phyloP scores from a whole-genome alignment of 2,329 filamentous ascomycete species.

The Ambrosiella beaveri region DNA sequence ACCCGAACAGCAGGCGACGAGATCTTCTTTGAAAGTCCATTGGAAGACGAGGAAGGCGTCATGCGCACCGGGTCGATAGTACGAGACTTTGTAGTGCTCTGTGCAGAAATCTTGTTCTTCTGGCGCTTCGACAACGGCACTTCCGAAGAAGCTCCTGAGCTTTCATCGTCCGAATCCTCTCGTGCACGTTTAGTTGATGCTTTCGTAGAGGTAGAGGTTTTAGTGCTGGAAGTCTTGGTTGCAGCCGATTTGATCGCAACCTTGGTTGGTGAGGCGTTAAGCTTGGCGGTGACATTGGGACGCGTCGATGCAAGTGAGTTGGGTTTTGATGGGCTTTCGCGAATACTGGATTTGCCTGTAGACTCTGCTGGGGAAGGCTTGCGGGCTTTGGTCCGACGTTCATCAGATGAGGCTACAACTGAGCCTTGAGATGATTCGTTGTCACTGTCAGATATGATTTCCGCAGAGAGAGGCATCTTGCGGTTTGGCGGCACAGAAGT shows the following conservation, averaged over 20 bases:
- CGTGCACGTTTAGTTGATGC: conserved; percentile 31
- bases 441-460: conserved; percentile 38
- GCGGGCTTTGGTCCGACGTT: conserved; percentile 2
- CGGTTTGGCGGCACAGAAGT: conserved; percentile 18
- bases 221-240: conserved; percentile 1
- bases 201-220: conserved; percentile 15
- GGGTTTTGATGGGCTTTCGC: conserved; percentile 7
- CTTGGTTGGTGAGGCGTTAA: conserved; percentile 15
- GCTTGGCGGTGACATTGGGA: not conserved
- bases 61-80: conserved; percentile 5
- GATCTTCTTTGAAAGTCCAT: conserved; percentile 1
- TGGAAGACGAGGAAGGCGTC: conserved; percentile 6
- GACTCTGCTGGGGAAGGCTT: conserved; percentile 6
- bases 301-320: not conserved
- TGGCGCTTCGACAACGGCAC: conserved; percentile 39
- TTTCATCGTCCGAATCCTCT: conserved; percentile 33
- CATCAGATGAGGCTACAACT: conserved; percentile 5
- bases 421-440: conserved; percentile 29
- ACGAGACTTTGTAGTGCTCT: not conserved
- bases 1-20: conserved; percentile 4
- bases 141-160: conserved; percentile 36
- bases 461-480: conserved; percentile 34
- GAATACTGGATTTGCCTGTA: not conserved
- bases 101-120: conserved; percentile 28
- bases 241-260: conserved; percentile 13